Evolutionary conservation across 2,329 filamentous ascomycete genomes (phyloP).

Genomic region (Aspergillus jensenii): DNA sequence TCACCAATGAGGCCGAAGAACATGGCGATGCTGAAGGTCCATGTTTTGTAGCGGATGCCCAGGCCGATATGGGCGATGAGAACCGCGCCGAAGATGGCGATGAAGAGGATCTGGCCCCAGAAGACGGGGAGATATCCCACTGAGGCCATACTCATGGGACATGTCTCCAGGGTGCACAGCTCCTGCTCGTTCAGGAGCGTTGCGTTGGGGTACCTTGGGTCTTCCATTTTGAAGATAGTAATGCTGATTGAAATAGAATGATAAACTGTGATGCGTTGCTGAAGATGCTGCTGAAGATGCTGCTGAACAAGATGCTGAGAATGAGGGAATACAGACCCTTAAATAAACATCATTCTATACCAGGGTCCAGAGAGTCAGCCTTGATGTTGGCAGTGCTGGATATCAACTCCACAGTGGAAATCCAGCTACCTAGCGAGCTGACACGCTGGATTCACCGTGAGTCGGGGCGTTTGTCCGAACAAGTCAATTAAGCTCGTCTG

Average conservation of each 20-base stretch:
- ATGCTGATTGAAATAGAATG: too few species aligned
- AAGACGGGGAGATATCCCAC: slow-evolving; percentile 58
- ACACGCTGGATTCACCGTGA: too few species aligned
- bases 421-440: too few species aligned
- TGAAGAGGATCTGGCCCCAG: slow-evolving; percentile 53
- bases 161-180: slow-evolving; percentile 39
- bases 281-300: too few species aligned
- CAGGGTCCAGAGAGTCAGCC: too few species aligned
- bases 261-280: too few species aligned
- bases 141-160: slow-evolving; percentile 37
- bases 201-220: not conserved
- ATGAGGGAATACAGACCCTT: too few species aligned
- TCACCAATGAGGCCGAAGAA: slow-evolving; percentile 55
- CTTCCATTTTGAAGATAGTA: not conserved
- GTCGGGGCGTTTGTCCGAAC: too few species aligned
- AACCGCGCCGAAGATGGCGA: slow-evolving; percentile 51
- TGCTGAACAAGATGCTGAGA: not conserved
- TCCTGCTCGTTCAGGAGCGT: slow-evolving; percentile 9
- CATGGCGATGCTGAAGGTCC: slow-evolving; percentile 56
- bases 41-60: slow-evolving; percentile 48
- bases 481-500: too few species aligned
- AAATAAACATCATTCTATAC: too few species aligned
- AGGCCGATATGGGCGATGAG: slow-evolving; percentile 45
- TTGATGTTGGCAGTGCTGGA: too few species aligned
- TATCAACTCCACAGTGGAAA: too few species aligned